Evolutionary conservation across 306 rosid genomes (phyloP).

Genomic region (Acacia crassicarpa): DNA sequence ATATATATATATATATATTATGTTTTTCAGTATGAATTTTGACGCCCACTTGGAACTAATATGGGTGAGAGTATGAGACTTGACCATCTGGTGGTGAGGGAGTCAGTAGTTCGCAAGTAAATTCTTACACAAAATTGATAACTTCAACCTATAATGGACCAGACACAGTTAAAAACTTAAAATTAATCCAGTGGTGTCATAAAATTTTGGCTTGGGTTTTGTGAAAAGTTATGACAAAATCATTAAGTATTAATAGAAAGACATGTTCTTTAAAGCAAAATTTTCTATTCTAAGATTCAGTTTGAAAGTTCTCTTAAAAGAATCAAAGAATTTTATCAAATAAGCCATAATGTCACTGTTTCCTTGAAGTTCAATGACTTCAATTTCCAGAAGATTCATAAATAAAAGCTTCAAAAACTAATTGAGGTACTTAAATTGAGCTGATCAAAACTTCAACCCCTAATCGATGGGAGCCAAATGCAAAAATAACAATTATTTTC

Average conservation of each 20-base stretch:
- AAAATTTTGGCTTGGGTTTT: background rate
- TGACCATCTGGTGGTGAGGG: background rate
- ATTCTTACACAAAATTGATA: background rate
- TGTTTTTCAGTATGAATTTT: background rate
- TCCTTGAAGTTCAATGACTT: background rate
- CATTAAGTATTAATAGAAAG: background rate
- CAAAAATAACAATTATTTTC: background rate
- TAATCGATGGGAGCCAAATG: background rate
- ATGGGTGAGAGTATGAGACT: background rate
- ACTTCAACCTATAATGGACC: background rate
- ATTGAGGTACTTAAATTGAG: background rate
- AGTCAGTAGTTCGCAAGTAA: background rate
- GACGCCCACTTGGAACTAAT: background rate
- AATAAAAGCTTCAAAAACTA: background rate
- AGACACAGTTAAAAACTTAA: background rate
- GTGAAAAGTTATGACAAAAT: background rate
- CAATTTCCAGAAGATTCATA: background rate
- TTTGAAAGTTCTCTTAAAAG: background rate
- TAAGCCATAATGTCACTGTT: background rate
- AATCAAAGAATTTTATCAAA: background rate
- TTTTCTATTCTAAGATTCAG: background rate
- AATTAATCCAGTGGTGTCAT: background rate
- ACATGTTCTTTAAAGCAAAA: background rate
- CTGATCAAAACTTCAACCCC: background rate
- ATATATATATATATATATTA: no score